These are phyloP conservation scores for Glomus cerebriforme DNA, from an alignment of 192 early-diverging fungal genomes.

Conservation along the genomic window DNA sequence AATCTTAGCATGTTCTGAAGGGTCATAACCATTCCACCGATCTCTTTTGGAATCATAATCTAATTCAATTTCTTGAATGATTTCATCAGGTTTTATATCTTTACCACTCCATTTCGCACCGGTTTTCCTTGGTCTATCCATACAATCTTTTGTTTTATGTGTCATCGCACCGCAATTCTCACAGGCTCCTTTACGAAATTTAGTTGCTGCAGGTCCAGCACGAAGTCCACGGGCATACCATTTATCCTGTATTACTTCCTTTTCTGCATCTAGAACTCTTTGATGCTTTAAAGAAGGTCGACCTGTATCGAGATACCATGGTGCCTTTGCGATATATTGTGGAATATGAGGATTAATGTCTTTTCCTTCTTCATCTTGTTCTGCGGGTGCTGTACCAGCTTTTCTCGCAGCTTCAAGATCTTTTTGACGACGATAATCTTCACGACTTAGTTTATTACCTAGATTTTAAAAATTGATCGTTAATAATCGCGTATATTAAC, in stretches of 20 bases:
- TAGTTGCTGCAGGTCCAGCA: constrained; percentile 81
- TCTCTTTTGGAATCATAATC: constrained; percentile 96
- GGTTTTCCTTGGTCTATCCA: constrained; percentile 87
- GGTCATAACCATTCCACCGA: constrained; percentile 98
- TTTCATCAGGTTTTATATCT: constrained; percentile 85
- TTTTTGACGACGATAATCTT: constrained; percentile 94
- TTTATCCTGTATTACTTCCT: constrained; percentile 46
- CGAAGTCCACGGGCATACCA: constrained; percentile 83
- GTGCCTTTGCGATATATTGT: constrained; percentile 92
- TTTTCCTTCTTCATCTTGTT: constrained; percentile 82
- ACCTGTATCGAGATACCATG: constrained; percentile 86
- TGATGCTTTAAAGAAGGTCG: constrained; percentile 89
- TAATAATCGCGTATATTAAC: no score
- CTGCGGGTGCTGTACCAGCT: constrained; percentile 87
- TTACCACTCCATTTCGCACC: constrained; percentile 89
- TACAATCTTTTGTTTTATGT: constrained; percentile 92
- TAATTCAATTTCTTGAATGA: constrained; percentile 70
- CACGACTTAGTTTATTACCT: constrained; percentile 80
- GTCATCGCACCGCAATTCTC: constrained; percentile 97
- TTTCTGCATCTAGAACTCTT: constrained; percentile 45
- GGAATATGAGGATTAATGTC: constrained; percentile 99
- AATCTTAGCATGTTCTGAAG: constrained; percentile 76
- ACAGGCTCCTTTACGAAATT: constrained; percentile 94
- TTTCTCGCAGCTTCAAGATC: constrained; percentile 96
- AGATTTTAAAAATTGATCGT: background rate